Conservation (phyloP, 2,329 filamentous ascomycete species). For the Cucurbitaria berberidis region DNA sequence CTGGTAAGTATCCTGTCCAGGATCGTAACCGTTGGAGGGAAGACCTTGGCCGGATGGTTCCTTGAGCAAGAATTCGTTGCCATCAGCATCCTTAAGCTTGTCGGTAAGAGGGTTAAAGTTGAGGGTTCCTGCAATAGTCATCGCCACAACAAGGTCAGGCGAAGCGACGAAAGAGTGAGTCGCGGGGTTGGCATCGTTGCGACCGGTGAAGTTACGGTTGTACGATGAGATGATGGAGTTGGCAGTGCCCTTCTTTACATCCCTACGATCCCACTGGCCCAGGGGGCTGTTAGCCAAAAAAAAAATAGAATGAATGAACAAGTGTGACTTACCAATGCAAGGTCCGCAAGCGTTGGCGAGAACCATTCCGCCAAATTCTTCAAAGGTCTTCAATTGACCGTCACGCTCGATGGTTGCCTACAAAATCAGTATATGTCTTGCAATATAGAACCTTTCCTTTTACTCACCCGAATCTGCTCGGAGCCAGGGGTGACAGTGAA, state of each 20-base stretch:
- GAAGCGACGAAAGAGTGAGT: constrained; percentile 94
- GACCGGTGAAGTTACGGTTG: constrained; percentile 98
- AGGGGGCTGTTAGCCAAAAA: too few relatives aligned
- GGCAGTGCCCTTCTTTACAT: constrained; percentile 91
- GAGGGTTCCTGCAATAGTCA: constrained; percentile 81
- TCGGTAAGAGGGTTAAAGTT: constrained; percentile 97
- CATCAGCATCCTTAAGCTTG: constrained; percentile 90
- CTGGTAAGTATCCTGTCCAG: constrained; percentile 93
- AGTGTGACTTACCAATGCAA: constrained; percentile 60
- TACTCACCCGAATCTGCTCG: constrained; percentile 79
- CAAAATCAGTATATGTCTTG: background rate
- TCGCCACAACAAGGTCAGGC: constrained; percentile 84
- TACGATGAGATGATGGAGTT: constrained; percentile 99
- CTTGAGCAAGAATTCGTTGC: constrained; percentile 91
- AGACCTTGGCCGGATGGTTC: constrained; percentile 82
- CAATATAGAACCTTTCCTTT: background rate
- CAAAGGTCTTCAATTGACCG: constrained; percentile 90
- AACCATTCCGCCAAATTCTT: constrained; percentile 94
- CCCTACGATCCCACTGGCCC: constrained; percentile 86
- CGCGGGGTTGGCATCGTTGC: constrained; percentile 94
- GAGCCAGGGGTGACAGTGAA: constrained; percentile 97
- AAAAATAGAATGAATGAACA: background rate
- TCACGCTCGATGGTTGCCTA: constrained; percentile 79
- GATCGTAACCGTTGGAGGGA: constrained; percentile 82
- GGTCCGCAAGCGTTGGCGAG: constrained; percentile 88